Percentiles rank a stretch among this genome's conserved stretches.
phyloP scores from a whole-genome alignment of 1,139 yeast genomes.

The Pichia sp. region DNA sequence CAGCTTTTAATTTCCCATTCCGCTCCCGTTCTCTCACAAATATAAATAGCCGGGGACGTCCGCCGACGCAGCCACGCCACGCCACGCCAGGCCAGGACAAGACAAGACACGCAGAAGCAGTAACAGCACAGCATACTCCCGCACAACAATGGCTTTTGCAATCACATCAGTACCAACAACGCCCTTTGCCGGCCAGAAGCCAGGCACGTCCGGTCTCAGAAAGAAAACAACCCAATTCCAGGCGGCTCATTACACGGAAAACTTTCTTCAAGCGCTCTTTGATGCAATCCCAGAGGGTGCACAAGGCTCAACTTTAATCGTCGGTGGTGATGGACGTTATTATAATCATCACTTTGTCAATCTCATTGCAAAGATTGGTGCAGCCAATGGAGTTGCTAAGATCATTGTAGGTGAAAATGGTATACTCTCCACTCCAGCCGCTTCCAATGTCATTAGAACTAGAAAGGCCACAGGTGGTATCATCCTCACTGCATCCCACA shows the following conservation, averaged over 20 bases:
- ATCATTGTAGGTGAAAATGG: slow-evolving; percentile 85
- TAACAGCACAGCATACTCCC: too few relatives aligned
- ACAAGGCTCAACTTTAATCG: slow-evolving; percentile 65
- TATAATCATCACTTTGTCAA: slow-evolving; percentile 80
- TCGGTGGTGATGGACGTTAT: slow-evolving; percentile 97
- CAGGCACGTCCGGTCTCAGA: slow-evolving; percentile 96
- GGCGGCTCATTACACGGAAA: slow-evolving; percentile 80
- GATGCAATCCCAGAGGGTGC: slow-evolving; percentile 89
- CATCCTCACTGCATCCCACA: slow-evolving; percentile 93
- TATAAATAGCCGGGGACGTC: too few relatives aligned
- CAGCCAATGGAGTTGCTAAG: slow-evolving; percentile 86
- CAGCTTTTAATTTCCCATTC: too few relatives aligned
- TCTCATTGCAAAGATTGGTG: slow-evolving; percentile 72
- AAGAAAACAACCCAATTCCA: slow-evolving; percentile 85
- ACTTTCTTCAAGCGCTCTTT: slow-evolving; percentile 82
- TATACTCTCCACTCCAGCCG: slow-evolving; percentile 90
- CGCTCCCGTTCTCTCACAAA: too few relatives aligned
- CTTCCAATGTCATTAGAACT: slow-evolving; percentile 78
- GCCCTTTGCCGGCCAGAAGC: slow-evolving; percentile 87
- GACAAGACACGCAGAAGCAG: too few relatives aligned
- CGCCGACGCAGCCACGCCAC: slow-evolving; percentile 47
- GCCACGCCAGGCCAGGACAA: slow-evolving; percentile 56
- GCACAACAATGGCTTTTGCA: too few relatives aligned
- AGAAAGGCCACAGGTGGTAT: slow-evolving; percentile 85
- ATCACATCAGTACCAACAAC: slow-evolving; percentile 57